Base-by-base conservation (phyloP, 371 early-diverging fungal species). In the Cokeromyces recurvatus region DNA sequence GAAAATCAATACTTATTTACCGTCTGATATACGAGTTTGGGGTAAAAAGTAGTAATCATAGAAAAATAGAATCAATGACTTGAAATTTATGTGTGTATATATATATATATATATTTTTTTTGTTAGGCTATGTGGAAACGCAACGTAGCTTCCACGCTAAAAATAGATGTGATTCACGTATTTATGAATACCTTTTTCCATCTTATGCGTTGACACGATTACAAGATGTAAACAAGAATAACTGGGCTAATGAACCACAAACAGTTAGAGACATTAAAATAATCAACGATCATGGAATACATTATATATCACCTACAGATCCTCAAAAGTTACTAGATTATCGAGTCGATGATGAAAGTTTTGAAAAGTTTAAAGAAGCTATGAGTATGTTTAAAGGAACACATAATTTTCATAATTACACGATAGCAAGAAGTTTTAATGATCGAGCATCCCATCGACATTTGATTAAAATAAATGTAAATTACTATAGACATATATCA, bases 131-230 rank as follows among this genome's bases (percentile, higher is more conserved):
- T 44, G 79, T 86, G 5, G 77, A 83, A 20, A 82, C 85, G 0
- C 67, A 83, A 35, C 79, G 84, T 45, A 73, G 83, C 4, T 99
- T 99, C 73, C 84, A 96, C 51, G 86, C 98, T 21, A 96, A 96
- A 65, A 87, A 83, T 32, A 69, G 78, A 23, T 97, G 98, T 59
- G 91, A 94, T 53, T 86, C 91, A 1, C 82, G 99, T 12, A 79
- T 92, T 11, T 99, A 99, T 68, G 98, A 99, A 68, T 99, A 99
- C 64, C 68, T 96, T 16, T 53, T 99, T 41, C 99, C 99, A 0
- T 94, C 95, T 1, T 95, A 91, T 62, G 79, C 92, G 21, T 71
- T 96, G 25, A 53, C 76, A 45, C 71, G 71, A 14, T 14, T 46
- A 0, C 29, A 68, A 17, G 47, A 66, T 24, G 12, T 46, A 9